These are phyloP conservation scores for Dissophora ornata DNA, from an alignment of 192 early-diverging fungal genomes.

Conservation along the genomic window DNA sequence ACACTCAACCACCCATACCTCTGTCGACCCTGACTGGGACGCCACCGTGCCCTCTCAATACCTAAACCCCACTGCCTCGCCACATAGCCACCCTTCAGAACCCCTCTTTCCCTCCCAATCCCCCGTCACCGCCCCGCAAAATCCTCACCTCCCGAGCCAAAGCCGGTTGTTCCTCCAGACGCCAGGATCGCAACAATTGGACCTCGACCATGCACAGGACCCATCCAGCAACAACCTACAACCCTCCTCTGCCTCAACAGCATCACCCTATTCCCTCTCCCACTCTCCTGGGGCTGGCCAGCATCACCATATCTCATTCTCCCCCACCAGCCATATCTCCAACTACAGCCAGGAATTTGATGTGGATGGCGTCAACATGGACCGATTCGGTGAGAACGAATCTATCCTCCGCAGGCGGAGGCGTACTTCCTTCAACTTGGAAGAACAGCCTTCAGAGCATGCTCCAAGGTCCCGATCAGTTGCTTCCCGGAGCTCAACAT, in stretches of 20 bases:
- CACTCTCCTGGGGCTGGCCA: no score
- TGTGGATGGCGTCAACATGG: background rate
- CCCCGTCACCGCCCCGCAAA: background rate
- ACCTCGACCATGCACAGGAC: background rate
- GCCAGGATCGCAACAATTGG: constrained; percentile 1
- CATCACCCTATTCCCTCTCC: constrained; percentile 6
- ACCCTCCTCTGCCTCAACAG: constrained; percentile 18
- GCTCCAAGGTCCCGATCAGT: constrained; percentile 8
- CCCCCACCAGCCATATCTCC: constrained; percentile 10
- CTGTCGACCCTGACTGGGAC: background rate
- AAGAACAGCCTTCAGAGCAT: background rate
- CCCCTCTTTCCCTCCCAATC: background rate
- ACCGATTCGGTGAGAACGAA: background rate
- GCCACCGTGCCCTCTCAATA: background rate
- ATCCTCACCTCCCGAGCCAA: background rate
- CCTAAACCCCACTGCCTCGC: background rate
- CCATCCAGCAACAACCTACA: background rate
- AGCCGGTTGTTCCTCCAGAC: constrained; percentile 10
- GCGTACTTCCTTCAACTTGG: constrained; percentile 17
- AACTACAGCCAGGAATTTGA: constrained; percentile 9
- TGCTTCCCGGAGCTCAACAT: constrained; percentile 30
- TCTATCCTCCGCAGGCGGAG: constrained; percentile 46
- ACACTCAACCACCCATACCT: background rate
- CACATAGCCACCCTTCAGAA: background rate
- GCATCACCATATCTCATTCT: constrained; percentile 2